Base-by-base conservation (phyloP, 805 yeast genomes). In the Nakazawaea ernobii region DNA sequence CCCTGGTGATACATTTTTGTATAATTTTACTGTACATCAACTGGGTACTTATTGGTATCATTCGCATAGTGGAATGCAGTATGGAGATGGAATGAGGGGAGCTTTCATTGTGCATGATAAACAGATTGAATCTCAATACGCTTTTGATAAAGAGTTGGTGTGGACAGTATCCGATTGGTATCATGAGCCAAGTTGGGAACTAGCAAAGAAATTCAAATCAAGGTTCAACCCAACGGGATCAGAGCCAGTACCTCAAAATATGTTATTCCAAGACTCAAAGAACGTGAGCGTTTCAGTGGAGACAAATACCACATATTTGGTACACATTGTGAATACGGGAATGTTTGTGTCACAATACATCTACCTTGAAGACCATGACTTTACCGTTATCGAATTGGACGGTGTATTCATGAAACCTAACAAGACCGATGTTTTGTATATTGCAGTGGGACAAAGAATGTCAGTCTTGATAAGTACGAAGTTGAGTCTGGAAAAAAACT, bases 31-130 rank as follows among this genome's bases (percentile, higher is more conserved):
- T 2, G 83, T 84, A 8, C 73, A 78, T 52, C 91, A 86, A 61
- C 79, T 69, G 3, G 95, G 95, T 43, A 75, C 88, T n/a, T 86
- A 71, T 65, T 86, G 95, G 95, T 86, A 85, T 62, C 95, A 86
- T 61, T 80, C 89, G 5, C 95, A 86, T 57, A 71, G 82, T 35
- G 90, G 88, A 0, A 68, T 85, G 11, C 94, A 86, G 59, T 86
- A 86, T 56, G 79, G 85, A 47, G 95, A 86, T 62, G 95, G 95
- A 0, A 65, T 86, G 51, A 71, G 92, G 55, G 90, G 84, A 0
- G 64, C 85, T 36, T 73, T 86, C 49, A 74, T 86, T 33, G 44
- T 43, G 11, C 87, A 82, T 51, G 88, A 82, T 49, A 65, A 66
- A 30, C 62, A 66, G 3, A 60, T 61, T 36, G 38, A 50, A 2